Conservation (phyloP, 148 eudicot species). For the Diospyros lotus region DNA sequence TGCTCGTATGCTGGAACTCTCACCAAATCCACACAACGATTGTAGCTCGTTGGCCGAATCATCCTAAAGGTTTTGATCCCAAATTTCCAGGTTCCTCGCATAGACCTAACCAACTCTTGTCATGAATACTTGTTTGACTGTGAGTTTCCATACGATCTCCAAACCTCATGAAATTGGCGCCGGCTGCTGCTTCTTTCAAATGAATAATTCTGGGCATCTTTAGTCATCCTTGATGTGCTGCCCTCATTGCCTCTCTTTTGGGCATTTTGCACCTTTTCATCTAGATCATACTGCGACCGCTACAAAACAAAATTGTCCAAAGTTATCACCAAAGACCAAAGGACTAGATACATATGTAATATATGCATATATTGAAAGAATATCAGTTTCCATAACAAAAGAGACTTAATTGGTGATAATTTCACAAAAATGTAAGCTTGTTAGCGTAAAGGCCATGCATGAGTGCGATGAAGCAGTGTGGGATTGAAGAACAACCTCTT, state of each 20-base stretch:
- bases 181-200: conserved; percentile 49
- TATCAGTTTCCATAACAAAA: too few relatives aligned
- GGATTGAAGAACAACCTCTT: too few relatives aligned
- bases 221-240: conserved; percentile 35
- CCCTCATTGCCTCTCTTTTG: conserved; percentile 37
- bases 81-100: conserved; percentile 26
- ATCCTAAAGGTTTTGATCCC: neutral
- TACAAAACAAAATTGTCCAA: conserved; percentile 24
- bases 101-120: neutral
- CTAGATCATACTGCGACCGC: conserved; percentile 70
- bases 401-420: too few relatives aligned
- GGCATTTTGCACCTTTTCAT: conserved; percentile 64
- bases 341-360: neutral
- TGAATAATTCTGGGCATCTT: conserved; percentile 38
- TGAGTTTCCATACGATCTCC: conserved; percentile 37
- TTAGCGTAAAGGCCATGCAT: too few relatives aligned
- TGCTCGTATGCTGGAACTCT: conserved; percentile 7
- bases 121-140: too few relatives aligned
- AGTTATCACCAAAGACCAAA: neutral
- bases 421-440: too few relatives aligned
- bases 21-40: neutral
- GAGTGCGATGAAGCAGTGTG: too few relatives aligned
- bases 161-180: conserved; percentile 55
- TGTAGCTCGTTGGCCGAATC: neutral
- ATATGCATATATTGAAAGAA: too few relatives aligned